Base-by-base conservation (phyloP, 306 rosid genomes). In the Castanopsis chinensis region DNA sequence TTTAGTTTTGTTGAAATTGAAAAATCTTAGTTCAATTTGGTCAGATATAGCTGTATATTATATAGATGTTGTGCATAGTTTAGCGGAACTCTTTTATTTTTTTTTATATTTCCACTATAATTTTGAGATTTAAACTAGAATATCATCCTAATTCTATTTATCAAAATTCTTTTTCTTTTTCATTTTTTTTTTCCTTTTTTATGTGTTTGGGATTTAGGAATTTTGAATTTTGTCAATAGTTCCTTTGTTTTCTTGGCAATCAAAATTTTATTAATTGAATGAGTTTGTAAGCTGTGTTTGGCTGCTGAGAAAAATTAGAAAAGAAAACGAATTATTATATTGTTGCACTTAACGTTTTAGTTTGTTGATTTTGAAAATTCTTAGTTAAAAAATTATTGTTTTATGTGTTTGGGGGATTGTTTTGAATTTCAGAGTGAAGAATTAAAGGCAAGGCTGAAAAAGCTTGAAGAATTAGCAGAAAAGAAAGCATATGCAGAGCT, bases 401-500 rank as follows among this genome's bases (percentile, higher is more conserved):
- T 23, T 0, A 17, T 53, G 3, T 69, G 43, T 14, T 59, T 70
- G 17, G 17, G 35, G 11, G 5, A 18, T 71, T 65, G 63, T 51
- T 74, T 71, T 35, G 21, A 52, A 25, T 58, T 2, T 69, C 70
- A 94, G 98, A 89, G 97, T 73, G 93, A 94, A 85, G 98, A 94
- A 82, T 76, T 94, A 82, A 91, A 89, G 85, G 90, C 86, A 2
- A 91, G 97, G 76, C 82, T 94, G 81, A 82, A 54, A 80, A 87
- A 87, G 87, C 88, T 94, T 74, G 82, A 76, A 43, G 97, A 94
- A 56, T 60, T 88, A 53, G 91, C 93, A 12, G 98, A 92, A 86
- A 91, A 96, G 89, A 91, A 88, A 21, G 98, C 86, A 3, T 94
- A 92, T 87, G 82, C 90, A 53, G 98, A 91, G 77, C 94, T 92